Percentiles rank a stretch among this genome's conserved stretches.
These are phyloP conservation scores for Euclidium syriacum DNA, from an alignment of 345 rosid species.

Conservation along the genomic window DNA sequence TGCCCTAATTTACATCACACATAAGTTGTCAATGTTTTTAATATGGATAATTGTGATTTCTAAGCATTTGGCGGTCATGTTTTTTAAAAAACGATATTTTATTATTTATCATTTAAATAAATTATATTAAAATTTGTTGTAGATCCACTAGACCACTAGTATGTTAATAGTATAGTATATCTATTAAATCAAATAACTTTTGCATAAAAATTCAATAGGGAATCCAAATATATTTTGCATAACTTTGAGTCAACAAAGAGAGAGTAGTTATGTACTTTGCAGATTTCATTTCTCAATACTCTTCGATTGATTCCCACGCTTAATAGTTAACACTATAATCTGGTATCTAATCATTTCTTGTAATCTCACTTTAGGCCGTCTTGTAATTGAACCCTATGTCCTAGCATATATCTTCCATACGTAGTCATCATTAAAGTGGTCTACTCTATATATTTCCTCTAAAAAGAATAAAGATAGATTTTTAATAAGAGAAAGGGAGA, in stretches of 20 bases:
- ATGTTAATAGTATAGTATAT: too few species aligned
- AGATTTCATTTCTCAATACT: slow-evolving; percentile 13
- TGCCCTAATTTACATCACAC: too few species aligned
- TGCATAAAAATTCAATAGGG: too few species aligned
- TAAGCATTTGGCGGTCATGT: too few species aligned
- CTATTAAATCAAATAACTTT: too few species aligned
- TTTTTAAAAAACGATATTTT: too few species aligned
- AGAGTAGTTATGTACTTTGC: background rate
- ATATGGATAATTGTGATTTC: too few species aligned
- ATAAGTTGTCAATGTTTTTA: too few species aligned
- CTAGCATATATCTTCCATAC: slow-evolving; percentile 12
- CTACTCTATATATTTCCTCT: background rate
- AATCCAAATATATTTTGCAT: background rate
- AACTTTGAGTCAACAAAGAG: background rate
- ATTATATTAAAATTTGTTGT: too few species aligned
- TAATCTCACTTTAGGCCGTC: slow-evolving; percentile 18
- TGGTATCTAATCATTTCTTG: slow-evolving; percentile 11
- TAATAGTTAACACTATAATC: background rate
- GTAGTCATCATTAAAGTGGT: slow-evolving; percentile 18
- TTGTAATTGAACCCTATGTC: slow-evolving; percentile 5
- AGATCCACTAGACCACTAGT: too few species aligned
- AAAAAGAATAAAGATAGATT: background rate
- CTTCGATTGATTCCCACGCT: background rate
- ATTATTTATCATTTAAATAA: too few species aligned
- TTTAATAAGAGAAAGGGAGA: background rate